Base-by-base conservation (phyloP, 495 filamentous ascomycete species). In the Aspergillus funiculosus region DNA sequence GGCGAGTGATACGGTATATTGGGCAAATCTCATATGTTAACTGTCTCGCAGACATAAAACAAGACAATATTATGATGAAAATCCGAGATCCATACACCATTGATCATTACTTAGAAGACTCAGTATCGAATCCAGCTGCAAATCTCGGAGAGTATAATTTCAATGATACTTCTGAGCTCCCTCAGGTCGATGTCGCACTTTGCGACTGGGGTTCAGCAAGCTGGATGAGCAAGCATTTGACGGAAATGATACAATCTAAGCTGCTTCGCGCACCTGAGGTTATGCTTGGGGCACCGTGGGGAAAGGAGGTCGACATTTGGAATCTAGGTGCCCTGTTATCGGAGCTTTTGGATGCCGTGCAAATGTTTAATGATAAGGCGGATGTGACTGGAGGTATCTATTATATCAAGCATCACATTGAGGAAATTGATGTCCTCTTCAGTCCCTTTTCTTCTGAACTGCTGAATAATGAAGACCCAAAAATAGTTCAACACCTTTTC, bases 191-290 rank as follows among this genome's bases (percentile, higher is more conserved):
- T n/a, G n/a, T n/a, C n/a, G n/a, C n/a, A n/a, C n/a, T n/a, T n/a
- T n/a, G n/a, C n/a, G n/a, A n/a, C n/a, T n/a, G n/a, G n/a, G n/a
- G n/a, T n/a, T n/a, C n/a, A n/a, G n/a, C 36, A 1, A 39, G 36
- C 36, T 39, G 36, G 36, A 19, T 21, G 17, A 7, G n/a, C 10
- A 4, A 11, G 15, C 36, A 39, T 21, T 19, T 39, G 15, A 39
- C 15, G 15, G 36, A 39, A 4, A 6, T 6, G 15, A 68, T 70
- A 15, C 67, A 72, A 39, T 66, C 64, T 27, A 39, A 53, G 7
- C 48, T 62, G 18, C 64, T 72, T 17, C 54, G 68, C 21, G 59
- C 68, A 18, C 68, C 66, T 6, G 68, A 68, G 36, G 66, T 71
- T 15, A 53, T 69, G 17, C 53, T 68, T 20, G 56, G 57, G 18